These are phyloP conservation scores for Neopestalotiopsis rosae DNA, from an alignment of 2,329 filamentous ascomycete species.

Conservation along the genomic window DNA sequence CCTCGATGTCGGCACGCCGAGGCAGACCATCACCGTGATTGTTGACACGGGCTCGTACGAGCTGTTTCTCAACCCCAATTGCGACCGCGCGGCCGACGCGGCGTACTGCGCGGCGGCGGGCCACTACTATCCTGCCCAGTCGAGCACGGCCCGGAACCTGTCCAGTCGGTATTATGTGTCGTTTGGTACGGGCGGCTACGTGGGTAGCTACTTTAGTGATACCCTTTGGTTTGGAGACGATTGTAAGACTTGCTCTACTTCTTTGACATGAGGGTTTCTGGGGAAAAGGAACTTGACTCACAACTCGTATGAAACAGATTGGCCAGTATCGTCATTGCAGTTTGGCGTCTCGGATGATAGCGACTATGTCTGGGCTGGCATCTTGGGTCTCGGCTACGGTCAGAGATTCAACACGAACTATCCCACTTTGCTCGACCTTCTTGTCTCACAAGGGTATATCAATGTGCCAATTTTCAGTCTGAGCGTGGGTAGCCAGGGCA, in stretches of 20 bases:
- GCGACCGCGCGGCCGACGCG: slow-evolving; percentile 36
- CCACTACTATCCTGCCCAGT: slow-evolving; percentile 38
- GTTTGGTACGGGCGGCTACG: slow-evolving; percentile 16
- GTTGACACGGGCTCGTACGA: slow-evolving; percentile 45
- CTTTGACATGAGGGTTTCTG: too few species aligned
- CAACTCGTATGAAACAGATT: slow-evolving; percentile 25
- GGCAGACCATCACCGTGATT: slow-evolving; percentile 40
- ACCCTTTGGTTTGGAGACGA: slow-evolving; percentile 18
- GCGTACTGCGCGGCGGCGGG: slow-evolving; percentile 38
- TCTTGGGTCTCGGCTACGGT: slow-evolving; percentile 43
- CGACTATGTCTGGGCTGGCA: slow-evolving; percentile 42
- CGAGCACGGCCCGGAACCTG: slow-evolving; percentile 35
- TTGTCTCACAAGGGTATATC: slow-evolving; percentile 39
- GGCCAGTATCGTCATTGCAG: slow-evolving; percentile 37
- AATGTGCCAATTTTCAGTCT: slow-evolving; percentile 43
- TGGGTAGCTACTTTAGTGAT: slow-evolving; percentile 17
- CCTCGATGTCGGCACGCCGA: slow-evolving; percentile 41
- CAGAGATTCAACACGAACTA: slow-evolving; percentile 40
- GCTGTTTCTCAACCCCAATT: slow-evolving; percentile 43
- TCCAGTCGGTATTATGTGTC: slow-evolving; percentile 24
- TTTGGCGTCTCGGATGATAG: slow-evolving; percentile 42
- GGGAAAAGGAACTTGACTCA: background rate
- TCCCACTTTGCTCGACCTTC: slow-evolving; percentile 39
- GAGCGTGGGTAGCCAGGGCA: slow-evolving; percentile 38
- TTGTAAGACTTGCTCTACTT: background rate